Base-by-base conservation (phyloP, 371 early-diverging fungal genomes). In the Globomyces sp. region DNA sequence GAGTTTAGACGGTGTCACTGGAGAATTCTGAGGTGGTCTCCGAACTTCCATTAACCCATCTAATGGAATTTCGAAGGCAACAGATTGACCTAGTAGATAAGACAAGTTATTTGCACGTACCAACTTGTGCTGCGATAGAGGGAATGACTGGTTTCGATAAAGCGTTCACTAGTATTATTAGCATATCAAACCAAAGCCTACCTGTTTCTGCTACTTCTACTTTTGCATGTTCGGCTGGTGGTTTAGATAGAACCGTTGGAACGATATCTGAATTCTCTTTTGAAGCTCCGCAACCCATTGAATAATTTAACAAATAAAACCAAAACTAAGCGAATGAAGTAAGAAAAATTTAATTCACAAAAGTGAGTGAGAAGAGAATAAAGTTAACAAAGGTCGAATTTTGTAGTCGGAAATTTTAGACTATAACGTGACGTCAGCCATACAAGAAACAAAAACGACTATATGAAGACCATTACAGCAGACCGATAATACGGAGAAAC, bases 51-150 rank as follows among this genome's bases (percentile, higher is more conserved):
- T 44, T 37, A 43, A 65, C 3, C 74, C 76, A 62, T 72, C 80
- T 24, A 79, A 67, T 37, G 80, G 80, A 65, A 79, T 79, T 58
- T 79, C 80, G 58, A 78, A 78, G 39, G 79, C 73, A 34, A 78
- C 71, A 6, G 79, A 69, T 64, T 73, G 67, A 40, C 52, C 45
- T 41, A 40, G 65, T 55, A 9, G 65, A 40, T 11, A 64, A 55
- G 4, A 59, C 62, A 24, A 37, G 46, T 13, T 13, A 13, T 24
- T 24, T 24, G 24, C 37, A 6, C 55, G 47, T 63, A 59, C 63
- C 71, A 1, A 41, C 11, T 34, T 67, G 61, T 34, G 63, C 48
- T 8, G 68, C 63, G 50, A 71, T 71, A 10, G 72, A 71, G 4
- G 72, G 72, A 39, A 71, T 62, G 8, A 71, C 70, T 42, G 63